Conservation (phyloP, 2,329 filamentous ascomycete genomes). For the Cladophialophora psammophila region DNA sequence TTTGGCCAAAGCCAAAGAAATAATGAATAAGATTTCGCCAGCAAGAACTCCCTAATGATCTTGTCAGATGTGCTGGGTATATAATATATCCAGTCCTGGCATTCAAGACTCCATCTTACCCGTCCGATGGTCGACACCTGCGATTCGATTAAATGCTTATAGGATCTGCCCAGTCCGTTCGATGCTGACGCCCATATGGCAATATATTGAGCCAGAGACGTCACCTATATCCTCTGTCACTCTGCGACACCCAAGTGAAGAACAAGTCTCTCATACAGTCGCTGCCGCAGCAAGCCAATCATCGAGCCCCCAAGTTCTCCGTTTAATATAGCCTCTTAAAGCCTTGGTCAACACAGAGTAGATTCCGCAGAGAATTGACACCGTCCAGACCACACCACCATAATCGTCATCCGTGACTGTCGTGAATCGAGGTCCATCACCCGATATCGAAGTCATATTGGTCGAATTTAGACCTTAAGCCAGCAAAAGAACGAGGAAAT, state of each 20-base stretch:
- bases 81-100: neutral
- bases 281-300: neutral
- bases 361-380: neutral
- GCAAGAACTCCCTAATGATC: neutral
- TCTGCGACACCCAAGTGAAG: neutral
- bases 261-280: neutral
- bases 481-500: neutral
- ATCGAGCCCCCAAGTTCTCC: neutral
- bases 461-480: neutral
- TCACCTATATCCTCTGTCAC: neutral
- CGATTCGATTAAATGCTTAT: neutral
- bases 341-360: neutral
- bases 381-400: neutral
- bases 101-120: neutral
- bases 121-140: neutral
- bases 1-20: neutral
- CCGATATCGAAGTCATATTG: neutral
- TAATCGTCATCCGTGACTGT: neutral
- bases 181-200: neutral
- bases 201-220: conserved; percentile 1
- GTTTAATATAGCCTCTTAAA: neutral
- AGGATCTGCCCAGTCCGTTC: neutral
- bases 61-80: neutral
- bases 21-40: conserved; percentile 5
- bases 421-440: neutral